A percentile compares a stretch with the other conserved stretches of the same genome.
Evolutionary conservation across 2,329 filamentous ascomycete species (phyloP).

Genomic region (Monilinia fructigena): DNA sequence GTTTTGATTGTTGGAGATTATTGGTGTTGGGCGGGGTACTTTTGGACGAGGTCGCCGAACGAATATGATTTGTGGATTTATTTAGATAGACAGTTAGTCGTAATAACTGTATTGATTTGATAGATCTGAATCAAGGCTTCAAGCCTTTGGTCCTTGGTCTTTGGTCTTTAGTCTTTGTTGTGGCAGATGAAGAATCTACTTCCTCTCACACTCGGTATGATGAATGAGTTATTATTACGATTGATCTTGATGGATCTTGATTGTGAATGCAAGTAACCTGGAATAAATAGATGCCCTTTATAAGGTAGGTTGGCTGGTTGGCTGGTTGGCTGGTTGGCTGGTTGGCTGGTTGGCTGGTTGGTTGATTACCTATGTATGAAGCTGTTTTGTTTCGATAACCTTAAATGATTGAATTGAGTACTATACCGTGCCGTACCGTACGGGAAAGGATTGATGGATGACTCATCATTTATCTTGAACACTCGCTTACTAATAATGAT

Average conservation of each 20-base stretch:
- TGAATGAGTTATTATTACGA: too few relatives aligned
- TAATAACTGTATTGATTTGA: not conserved
- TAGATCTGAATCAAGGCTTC: not conserved
- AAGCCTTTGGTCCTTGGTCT: not conserved
- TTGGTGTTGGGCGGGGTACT: slow-evolving; percentile 30
- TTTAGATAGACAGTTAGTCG: not conserved
- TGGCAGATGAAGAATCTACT: not conserved
- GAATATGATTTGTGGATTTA: slow-evolving; percentile 6
- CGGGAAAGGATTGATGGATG: not conserved
- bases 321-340: too few relatives aligned
- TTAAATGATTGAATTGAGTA: not conserved
- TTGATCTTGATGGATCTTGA: not conserved
- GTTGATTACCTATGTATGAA: not conserved
- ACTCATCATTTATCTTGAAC: slow-evolving; percentile 7
- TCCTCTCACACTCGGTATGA: too few relatives aligned
- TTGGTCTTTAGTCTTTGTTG: not conserved
- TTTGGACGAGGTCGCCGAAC: slow-evolving; percentile 6
- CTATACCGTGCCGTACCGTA: too few relatives aligned
- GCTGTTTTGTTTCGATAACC: not conserved
- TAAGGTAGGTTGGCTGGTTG: too few relatives aligned
- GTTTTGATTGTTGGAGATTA: slow-evolving; percentile 7
- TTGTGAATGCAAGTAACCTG: not conserved
- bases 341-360: too few relatives aligned
- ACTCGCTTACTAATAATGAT: too few relatives aligned
- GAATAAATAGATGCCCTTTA: too few relatives aligned